Conservation (phyloP, 2,329 filamentous ascomycete genomes). For the Aspergillus proliferans region DNA sequence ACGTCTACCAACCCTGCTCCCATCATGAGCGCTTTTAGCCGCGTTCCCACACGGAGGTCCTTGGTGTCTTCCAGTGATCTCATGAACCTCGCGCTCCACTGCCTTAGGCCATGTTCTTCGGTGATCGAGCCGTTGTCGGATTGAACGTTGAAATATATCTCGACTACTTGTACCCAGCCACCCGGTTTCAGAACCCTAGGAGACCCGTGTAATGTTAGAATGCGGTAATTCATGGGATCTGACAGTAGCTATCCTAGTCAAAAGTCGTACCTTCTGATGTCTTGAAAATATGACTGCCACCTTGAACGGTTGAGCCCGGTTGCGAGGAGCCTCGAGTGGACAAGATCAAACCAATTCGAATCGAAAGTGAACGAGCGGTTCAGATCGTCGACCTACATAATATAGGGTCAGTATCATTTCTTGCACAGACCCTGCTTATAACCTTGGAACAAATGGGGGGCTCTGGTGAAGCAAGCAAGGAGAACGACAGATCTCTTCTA, state of each 20-base stretch:
- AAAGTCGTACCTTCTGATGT: slow-evolving; percentile 54
- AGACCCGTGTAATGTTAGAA: slow-evolving; percentile 7
- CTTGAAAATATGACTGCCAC: slow-evolving; percentile 70
- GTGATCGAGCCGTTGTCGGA: slow-evolving; percentile 76
- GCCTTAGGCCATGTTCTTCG: slow-evolving; percentile 56
- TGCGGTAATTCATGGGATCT: background rate
- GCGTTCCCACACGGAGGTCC: slow-evolving; percentile 59
- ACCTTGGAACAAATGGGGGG: background rate
- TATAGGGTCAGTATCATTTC: slow-evolving; percentile 13
- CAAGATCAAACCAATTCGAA: slow-evolving; percentile 68
- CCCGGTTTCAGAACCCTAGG: slow-evolving; percentile 55
- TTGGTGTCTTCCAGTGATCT: slow-evolving; percentile 58
- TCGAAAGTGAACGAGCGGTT: slow-evolving; percentile 65
- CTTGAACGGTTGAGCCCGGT: slow-evolving; percentile 63
- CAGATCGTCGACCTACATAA: slow-evolving; percentile 57
- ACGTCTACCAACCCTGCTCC: slow-evolving; percentile 63
- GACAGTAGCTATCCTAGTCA: background rate
- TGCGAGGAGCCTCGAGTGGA: slow-evolving; percentile 62
- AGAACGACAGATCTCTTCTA: background rate
- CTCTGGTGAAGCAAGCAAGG: background rate
- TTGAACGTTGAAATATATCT: slow-evolving; percentile 78
- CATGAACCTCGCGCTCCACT: slow-evolving; percentile 63
- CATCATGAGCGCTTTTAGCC: slow-evolving; percentile 53
- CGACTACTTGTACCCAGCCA: slow-evolving; percentile 85
- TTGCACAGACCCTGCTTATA: background rate